Base-by-base conservation (phyloP, 2,329 filamentous ascomycete genomes). In the Alternaria alternata region DNA sequence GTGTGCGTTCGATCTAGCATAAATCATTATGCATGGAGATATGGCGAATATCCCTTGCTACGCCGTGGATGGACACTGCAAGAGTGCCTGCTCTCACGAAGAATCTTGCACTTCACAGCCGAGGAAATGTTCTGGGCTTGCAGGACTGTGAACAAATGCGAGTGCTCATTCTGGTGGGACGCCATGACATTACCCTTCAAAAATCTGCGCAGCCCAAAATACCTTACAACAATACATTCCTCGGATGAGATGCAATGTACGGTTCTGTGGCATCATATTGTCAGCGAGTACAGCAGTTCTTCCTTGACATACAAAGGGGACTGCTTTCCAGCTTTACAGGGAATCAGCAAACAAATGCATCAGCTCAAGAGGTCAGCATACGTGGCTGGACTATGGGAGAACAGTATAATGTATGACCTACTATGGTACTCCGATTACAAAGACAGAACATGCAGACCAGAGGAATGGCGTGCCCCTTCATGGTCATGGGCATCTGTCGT, bases 51-150 rank as follows among this genome's bases (percentile, higher is more conserved):
- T 7, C 57, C 57, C 22, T 42, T 59, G 16, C 18, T 59, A 12
- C 7, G 14, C 8, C 58, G 58, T 24, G 58, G 30, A 1, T 61
- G 59, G 59, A 38, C 51, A 14, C 5, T 54, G 1, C 59, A 62
- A 58, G 59, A 62, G 32, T 56, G 54, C 3, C n/a, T 62, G 2
- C 38, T 62, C 0, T 58, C 59, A 16, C 38, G 14, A 3, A 34
- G 59, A 3, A 8, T 49, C 2, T 4, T 62, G 12, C 48, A 62
- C 14, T 62, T 58, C 20, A 42, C 51, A 3, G n/a, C 54, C 2
- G 36, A 54, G 4, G 59, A 62, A 12, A 38, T 59, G n/a, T 22
- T 61, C 6, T 61, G 58, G 53, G 42, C 56, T 12, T 61, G 58
- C 28, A 57, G 34, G 24, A 56, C 52, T 3, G 30, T 20, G 7